Conservation (phyloP, 179 eudicot species). For the Gypsophila paniculata region DNA sequence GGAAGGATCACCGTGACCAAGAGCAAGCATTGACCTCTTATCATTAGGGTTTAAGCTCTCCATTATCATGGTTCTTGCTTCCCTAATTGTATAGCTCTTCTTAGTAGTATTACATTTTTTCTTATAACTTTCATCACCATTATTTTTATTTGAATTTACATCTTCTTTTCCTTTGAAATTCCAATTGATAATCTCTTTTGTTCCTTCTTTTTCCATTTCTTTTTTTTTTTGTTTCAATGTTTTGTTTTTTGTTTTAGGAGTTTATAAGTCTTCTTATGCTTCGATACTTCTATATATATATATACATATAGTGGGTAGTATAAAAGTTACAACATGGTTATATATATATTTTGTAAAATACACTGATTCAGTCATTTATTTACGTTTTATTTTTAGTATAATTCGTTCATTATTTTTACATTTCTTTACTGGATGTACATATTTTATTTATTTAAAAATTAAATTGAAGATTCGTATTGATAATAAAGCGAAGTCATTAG, state of each 20-base stretch:
- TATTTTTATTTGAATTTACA: neutral
- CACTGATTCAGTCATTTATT: too few species aligned
- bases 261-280: neutral
- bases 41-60: constrained; percentile 27
- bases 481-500: too few species aligned
- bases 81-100: constrained; percentile 19
- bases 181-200: constrained; percentile 14
- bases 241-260: neutral
- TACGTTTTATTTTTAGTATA: too few species aligned
- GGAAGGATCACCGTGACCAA: constrained; percentile 40
- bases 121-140: neutral
- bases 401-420: too few species aligned
- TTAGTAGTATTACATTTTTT: neutral
- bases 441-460: too few species aligned
- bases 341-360: too few species aligned
- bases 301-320: neutral
- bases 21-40: constrained; percentile 27
- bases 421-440: too few species aligned
- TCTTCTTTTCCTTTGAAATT: constrained; percentile 9
- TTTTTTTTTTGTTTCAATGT: neutral
- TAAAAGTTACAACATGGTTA: too few species aligned
- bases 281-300: neutral
- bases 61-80: constrained; percentile 25
- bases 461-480: too few species aligned
- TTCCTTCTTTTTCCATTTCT: constrained; percentile 17